Conservation (phyloP, 176 grass and related monocot genomes). For the Puya raimondii region DNA sequence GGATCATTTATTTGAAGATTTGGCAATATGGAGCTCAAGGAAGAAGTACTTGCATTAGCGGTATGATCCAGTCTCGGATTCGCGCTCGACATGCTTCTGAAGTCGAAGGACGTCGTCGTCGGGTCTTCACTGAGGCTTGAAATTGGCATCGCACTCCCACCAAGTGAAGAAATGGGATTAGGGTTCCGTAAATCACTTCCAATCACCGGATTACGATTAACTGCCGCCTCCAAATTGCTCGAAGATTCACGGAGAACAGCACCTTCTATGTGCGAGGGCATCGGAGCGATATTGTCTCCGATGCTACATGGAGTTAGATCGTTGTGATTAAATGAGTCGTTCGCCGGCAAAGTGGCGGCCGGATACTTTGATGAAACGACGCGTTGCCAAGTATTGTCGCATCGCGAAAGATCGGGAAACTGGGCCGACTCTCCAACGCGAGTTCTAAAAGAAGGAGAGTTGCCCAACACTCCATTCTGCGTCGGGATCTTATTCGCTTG, state of each 20-base stretch:
- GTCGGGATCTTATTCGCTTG: slow-evolving; percentile 19
- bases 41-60: slow-evolving; percentile 10
- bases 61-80: background rate
- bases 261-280: background rate
- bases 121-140: background rate
- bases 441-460: slow-evolving; percentile 19
- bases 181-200: slow-evolving; percentile 10
- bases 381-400: slow-evolving; percentile 17
- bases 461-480: slow-evolving; percentile 21
- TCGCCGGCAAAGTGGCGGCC: background rate
- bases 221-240: background rate
- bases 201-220: background rate
- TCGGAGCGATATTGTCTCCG: slow-evolving; percentile 7
- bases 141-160: background rate
- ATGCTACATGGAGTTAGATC: background rate
- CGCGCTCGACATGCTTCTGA: slow-evolving; percentile 7
- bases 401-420: slow-evolving; percentile 26
- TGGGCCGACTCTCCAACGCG: slow-evolving; percentile 27
- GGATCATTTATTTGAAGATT: slow-evolving; percentile 21
- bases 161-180: slow-evolving; percentile 3
- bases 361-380: slow-evolving; percentile 30
- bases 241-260: background rate
- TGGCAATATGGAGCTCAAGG: slow-evolving; percentile 25
- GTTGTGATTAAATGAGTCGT: background rate
- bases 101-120: slow-evolving; percentile 1